Evolutionary conservation across 176 grass and related monocot species (phyloP), one percentile per base, ranked within the genome.

Genomic region (Ensete glaucum): DNA sequence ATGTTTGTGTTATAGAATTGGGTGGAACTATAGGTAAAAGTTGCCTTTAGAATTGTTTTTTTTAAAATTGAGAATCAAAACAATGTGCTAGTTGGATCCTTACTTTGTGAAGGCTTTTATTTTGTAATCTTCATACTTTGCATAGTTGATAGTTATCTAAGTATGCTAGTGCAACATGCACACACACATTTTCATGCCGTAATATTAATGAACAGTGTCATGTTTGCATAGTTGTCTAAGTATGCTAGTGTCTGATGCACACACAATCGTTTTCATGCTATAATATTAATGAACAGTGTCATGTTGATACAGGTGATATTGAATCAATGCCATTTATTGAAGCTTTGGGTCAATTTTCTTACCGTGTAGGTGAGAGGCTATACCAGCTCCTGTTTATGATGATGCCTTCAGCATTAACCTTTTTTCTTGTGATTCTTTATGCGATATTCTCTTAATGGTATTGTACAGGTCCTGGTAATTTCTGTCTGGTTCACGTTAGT

Each of bases 1-100:
- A 88, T 83, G 85, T 92, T 52, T 92, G 89, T 8, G 81, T 92
- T 22, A 88, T 92, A 81, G 85, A 88, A 83, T 77, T 92, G 52
- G 85, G 89, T 53, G 89, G 85, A 65, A 92, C 83, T 60, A 88
- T 88, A 84, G 89, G 89, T 92, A 49, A 79, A 74, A 72, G 34
- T 43, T 77, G 73, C n/a, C 50, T 51, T 19, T 9, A 11, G 17
- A 6, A 17, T 50, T 50, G n/a, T n/a, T 16, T 70, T 8, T 70
- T 8, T 20, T 8, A 1, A 50, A 43, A 34, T 10, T 9, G 43
- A 25, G 16, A 50, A 20, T 11, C 10, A 19, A 20, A 2, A 25
- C 29, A 70, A 70, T 70, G 20, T 70, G 43, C 3, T 15, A 50
- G 29, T 50, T 70, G 9, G 24, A 25, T 26, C 22, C 23, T 65